Evolutionary conservation across 345 rosid genomes (phyloP), one percentile per base, ranked within the genome.

Genomic region (Gossypium mustelinum): DNA sequence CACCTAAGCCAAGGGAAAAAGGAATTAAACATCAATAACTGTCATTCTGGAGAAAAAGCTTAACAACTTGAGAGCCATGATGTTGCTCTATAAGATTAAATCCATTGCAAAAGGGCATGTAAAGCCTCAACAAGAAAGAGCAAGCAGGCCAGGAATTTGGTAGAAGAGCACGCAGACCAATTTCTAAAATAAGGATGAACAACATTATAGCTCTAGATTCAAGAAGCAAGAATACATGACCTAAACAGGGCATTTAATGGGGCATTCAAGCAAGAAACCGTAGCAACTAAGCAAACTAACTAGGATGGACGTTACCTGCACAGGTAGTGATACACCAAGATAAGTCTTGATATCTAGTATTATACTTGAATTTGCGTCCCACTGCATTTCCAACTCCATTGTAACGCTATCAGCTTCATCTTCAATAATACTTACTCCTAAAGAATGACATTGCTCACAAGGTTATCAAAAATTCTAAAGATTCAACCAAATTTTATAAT

Each of bases 321-420:
- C 85, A 17, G 98, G 99, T 17, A 95, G 88, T 29, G 89, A 85
- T 39, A 95, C 85, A 27, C 99, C 99, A 80, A 95, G 85, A 81
- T 88, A 81, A 55, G 97, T 95, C 78, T 93, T 93, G 78, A 95
- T 75, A 75, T 86, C 96, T 55, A 93, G 92, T 63, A 91, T 78
- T 75, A 95, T 90, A 82, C 79, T 93, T 73, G 98, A 93, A 85
- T 95, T 93, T 22, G 93, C 99, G 87, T 95, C 99, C 99, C 99
- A 95, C 45, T 91, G 86, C 94, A 95, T 88, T 78, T 95, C 99
- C 84, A 95, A 81, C 83, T 95, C 99, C 94, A 93, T 87, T n/a
- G 91, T 95, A 73, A 93, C 73, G 29, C 90, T 85, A 50, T 79
- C 75, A 39, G 54, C 75, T 63, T 84, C 89, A 65, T 86, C 93